Conservation (phyloP, 306 rosid genomes). For the Notholithocarpus densiflorus region DNA sequence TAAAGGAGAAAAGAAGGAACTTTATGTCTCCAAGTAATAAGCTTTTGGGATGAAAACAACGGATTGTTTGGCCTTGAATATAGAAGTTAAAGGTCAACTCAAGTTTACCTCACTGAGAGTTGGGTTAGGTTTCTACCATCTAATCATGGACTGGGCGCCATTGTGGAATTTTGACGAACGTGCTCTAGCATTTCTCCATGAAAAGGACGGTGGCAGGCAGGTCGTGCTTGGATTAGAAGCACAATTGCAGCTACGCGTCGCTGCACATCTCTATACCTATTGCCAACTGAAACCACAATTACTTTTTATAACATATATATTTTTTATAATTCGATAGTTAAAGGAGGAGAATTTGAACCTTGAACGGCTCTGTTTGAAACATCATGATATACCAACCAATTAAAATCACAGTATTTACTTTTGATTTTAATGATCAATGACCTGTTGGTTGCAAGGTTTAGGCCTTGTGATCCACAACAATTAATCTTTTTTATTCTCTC, state of each 20-base stretch:
- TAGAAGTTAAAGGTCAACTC: constrained; percentile 10
- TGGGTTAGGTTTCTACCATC: constrained; percentile 34
- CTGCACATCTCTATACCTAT: constrained; percentile 9
- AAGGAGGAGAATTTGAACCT: too few species aligned
- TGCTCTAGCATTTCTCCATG: constrained; percentile 1
- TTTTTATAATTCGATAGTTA: too few species aligned
- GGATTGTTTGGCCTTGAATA: neutral
- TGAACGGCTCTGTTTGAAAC: too few species aligned
- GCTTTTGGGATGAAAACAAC: constrained; percentile 18
- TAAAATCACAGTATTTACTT: too few species aligned
- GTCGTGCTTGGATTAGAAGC: constrained; percentile 13
- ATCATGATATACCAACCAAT: too few species aligned
- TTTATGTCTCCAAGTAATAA: constrained; percentile 18
- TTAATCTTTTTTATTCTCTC: too few species aligned
- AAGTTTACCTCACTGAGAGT: constrained; percentile 11
- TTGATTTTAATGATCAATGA: too few species aligned
- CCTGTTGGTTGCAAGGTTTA: too few species aligned
- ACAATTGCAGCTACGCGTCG: constrained; percentile 5
- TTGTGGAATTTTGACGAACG: constrained; percentile 6
- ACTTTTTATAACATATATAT: too few species aligned
- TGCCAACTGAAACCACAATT: neutral
- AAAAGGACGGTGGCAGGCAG: constrained; percentile 11
- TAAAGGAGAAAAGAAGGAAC: constrained; percentile 12
- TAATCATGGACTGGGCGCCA: constrained; percentile 24
- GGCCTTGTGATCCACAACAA: too few species aligned